A percentile compares a stretch with the other conserved stretches of the same genome.
These are phyloP conservation scores for Anthostomella pinea DNA, from an alignment of 2,329 filamentous ascomycete species.

Conservation along the genomic window DNA sequence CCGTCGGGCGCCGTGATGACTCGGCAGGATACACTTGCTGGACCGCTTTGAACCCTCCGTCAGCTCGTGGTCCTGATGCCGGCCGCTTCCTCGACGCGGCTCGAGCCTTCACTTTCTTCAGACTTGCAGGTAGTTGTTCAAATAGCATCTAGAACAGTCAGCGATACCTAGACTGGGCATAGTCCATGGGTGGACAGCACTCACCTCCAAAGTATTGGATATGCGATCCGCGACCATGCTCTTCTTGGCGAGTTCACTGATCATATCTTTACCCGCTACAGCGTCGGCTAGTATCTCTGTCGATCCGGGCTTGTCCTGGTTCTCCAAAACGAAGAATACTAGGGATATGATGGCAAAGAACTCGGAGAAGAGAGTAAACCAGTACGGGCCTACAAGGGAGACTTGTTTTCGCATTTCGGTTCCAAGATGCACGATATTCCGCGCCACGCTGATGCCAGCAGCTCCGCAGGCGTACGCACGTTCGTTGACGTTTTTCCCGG, in stretches of 20 bases:
- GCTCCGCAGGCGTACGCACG: conserved; percentile 72
- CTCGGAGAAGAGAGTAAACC: conserved; percentile 82
- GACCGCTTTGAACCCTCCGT: conserved; percentile 26
- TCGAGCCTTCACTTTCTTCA: conserved; percentile 51
- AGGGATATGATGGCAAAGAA: conserved; percentile 79
- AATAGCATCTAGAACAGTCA: conserved; percentile 64
- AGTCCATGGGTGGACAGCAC: conserved; percentile 26
- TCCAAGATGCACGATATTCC: conserved; percentile 77
- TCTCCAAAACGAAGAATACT: conserved; percentile 77
- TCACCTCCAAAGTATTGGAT: conserved; percentile 71
- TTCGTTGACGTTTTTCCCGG: conserved; percentile 63
- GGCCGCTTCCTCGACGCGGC: conserved; percentile 54
- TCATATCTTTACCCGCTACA: conserved; percentile 76
- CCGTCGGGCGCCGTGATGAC: conserved; percentile 13
- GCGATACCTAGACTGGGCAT: conserved; percentile 4
- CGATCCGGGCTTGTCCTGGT: conserved; percentile 70
- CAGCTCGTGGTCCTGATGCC: conserved; percentile 44
- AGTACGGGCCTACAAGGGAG: conserved; percentile 76
- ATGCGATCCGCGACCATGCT: conserved; percentile 90
- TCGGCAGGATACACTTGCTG: conserved; percentile 28
- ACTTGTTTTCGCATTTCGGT: conserved; percentile 73
- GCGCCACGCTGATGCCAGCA: conserved; percentile 59
- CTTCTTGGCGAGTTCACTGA: conserved; percentile 73
- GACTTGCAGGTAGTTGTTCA: conserved; percentile 72
- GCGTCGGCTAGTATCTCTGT: conserved; percentile 84